Evolutionary conservation across 441 rosid species (phyloP), one percentile per base, ranked within the genome.

Genomic region (Populus hybrid): DNA sequence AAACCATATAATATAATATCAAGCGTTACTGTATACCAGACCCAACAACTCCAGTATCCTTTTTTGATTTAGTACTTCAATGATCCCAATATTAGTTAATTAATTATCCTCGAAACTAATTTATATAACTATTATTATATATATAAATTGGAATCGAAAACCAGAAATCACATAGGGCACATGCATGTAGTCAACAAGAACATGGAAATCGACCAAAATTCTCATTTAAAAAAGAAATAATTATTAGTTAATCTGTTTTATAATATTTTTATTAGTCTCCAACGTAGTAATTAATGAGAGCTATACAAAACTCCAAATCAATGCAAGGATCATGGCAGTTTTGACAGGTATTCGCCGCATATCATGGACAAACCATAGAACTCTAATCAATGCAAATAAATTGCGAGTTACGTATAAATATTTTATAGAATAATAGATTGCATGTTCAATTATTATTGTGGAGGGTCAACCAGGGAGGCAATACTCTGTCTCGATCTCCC

Each of bases 291-390:
- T 75, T 64, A 73, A 81, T 74, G 64, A 83, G 59, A 74, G 75
- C 69, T 74, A 82, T 40, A 9, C 78, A 79, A 83, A 82, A 78
- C 74, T 82, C 76, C 71, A 64, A 70, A 81, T 85, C 94, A 87
- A 90, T 92, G 96, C 67, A 82, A 88, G 88, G 76, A 90, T 92
- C 90, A 84, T 86, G 86, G 88, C 84, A 79, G 87, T 90, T 89
- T 86, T 83, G 88, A 80, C 81, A 77, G 87, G 89, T 89, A 85
- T 83, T 76, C 56, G 83, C 88, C 90, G 88, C 88, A 77, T 86
- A 87, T 84, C 85, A 82, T 35, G 86, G 82, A 65, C 31, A 74
- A 63, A 83, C 63, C 67, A 28, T 36, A 81, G 68, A 21, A 74
- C 56, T 61, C 18, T 31, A 61, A 73, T 67, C 12, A 14, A 64